Base-by-base conservation (phyloP, 1,284 basidiomycete genomes). In the Mycosarcoma maydis region DNA sequence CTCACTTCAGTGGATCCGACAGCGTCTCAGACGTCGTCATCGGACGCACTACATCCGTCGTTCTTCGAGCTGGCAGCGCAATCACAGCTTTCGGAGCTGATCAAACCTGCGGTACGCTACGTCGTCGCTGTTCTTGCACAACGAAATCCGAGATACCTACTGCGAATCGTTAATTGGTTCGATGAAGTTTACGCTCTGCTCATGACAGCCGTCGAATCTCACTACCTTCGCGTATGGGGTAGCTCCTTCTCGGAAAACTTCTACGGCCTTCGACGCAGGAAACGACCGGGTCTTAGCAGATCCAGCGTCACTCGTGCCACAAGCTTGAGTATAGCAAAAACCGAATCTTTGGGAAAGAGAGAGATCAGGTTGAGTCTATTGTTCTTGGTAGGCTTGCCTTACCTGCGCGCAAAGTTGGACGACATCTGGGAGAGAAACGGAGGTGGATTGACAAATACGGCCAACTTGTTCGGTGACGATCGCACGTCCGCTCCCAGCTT, bases 61-160 rank as follows among this genome's bases (percentile, higher is more conserved):
- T 85, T 98, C 40, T 98, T 98, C 78, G 96, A 98, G 83, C 88
- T 98, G 4, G 86, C 96, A 23, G 94, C 94, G 0, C 93, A 98
- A 82, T 94, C 97, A 68, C 95, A 98, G 82, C 87, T 99, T 20
- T 85, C 90, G 60, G 92, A 94, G 73, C 86, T 98, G 1, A 86
- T 98, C 20, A 94, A 97, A 74, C 96, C 96, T 7, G 94, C 95
- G 13, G 85, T 97, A 75, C 93, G 95, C 82, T 98, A 98, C 85
- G 90, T 96, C 51, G 85, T 98, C 39, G 91, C 72, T 2, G 92
- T 98, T 43, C 92, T 98, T 73, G 94, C 96, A 1, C 94, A 98
- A 85, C 87, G 90, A 55, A 91, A 98, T 82, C 96, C 96, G 6
- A 88, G 96, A 49, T 94, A 97, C 82, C 87, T 98, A 30, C 84